phyloP scores from a whole-genome alignment of 2,329 filamentous ascomycete species.

The Microdochium paspali region DNA sequence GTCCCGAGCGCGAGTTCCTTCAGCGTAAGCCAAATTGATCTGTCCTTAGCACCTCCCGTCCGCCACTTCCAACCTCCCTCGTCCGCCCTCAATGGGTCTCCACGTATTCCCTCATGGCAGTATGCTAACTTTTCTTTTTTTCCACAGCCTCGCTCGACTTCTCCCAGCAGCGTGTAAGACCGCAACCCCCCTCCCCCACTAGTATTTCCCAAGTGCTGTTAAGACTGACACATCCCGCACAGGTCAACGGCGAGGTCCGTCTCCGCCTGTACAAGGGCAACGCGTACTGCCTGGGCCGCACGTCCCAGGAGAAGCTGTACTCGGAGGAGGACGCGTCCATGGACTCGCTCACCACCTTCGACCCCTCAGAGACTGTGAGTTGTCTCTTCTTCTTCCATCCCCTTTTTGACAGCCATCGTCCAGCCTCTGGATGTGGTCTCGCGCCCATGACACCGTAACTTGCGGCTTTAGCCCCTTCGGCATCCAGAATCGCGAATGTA shows the following conservation, averaged over 20 bases:
- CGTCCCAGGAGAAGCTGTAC: slow-evolving; percentile 40
- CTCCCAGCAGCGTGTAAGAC: slow-evolving; percentile 38
- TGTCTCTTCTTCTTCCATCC: background rate
- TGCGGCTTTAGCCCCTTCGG: too few relatives aligned
- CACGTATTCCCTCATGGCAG: too few relatives aligned
- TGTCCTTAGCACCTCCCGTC: too few relatives aligned
- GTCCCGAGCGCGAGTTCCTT: slow-evolving; percentile 43
- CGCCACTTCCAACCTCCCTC: too few relatives aligned
- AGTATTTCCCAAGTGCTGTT: too few relatives aligned
- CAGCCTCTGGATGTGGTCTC: background rate
- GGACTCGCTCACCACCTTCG: slow-evolving; percentile 36
- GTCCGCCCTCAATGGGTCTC: too few relatives aligned
- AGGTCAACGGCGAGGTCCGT: slow-evolving; percentile 22
- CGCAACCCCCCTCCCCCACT: slow-evolving; percentile 51
- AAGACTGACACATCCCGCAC: background rate
- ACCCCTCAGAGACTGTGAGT: slow-evolving; percentile 24
- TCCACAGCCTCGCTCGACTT: slow-evolving; percentile 41
- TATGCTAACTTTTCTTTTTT: background rate
- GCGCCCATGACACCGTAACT: too few relatives aligned
- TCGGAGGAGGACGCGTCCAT: slow-evolving; percentile 37
- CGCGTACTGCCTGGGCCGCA: slow-evolving; percentile 35
- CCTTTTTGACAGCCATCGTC: background rate
- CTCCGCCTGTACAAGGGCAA: slow-evolving; percentile 29
- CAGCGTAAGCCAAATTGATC: slow-evolving; percentile 48
- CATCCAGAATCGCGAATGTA: background rate